Evolutionary conservation across 495 filamentous ascomycete species (phyloP).

Genomic region (Daldinia concentrica): DNA sequence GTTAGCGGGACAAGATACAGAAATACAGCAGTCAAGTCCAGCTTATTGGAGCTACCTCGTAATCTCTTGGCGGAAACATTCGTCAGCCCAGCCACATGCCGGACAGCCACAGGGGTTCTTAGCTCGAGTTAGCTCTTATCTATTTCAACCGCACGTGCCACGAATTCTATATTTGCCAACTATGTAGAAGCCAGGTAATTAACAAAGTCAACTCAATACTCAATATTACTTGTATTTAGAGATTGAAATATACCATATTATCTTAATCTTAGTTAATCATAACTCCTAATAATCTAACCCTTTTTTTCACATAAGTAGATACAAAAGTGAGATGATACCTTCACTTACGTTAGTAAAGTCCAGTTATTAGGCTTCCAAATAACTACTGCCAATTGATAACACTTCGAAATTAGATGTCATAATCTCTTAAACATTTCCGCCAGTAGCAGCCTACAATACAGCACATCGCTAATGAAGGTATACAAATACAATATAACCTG

Average conservation of each 20-base stretch:
- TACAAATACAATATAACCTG: too few relatives aligned
- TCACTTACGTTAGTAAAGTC: too few relatives aligned
- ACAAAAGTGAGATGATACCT: too few relatives aligned
- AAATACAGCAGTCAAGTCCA: not conserved
- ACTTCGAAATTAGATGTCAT: not conserved
- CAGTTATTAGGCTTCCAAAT: too few relatives aligned
- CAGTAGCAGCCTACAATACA: not conserved
- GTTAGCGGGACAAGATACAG: constrained; percentile 25
- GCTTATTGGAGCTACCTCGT: not conserved
- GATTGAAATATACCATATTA: too few relatives aligned
- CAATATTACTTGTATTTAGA: too few relatives aligned
- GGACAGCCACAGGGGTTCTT: not conserved
- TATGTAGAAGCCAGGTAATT: too few relatives aligned
- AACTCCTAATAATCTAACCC: too few relatives aligned
- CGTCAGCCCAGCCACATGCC: constrained; percentile 1
- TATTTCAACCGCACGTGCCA: not conserved
- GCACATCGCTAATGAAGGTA: too few relatives aligned
- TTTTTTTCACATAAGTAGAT: too few relatives aligned
- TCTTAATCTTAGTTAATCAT: too few relatives aligned
- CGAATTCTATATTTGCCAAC: not conserved
- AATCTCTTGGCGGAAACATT: not conserved
- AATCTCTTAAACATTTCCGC: not conserved
- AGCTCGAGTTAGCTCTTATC: not conserved
- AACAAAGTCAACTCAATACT: too few relatives aligned
- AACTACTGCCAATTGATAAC: not conserved